phyloP scores from a whole-genome alignment of 345 rosid species.

The Eucalyptus victrix region DNA sequence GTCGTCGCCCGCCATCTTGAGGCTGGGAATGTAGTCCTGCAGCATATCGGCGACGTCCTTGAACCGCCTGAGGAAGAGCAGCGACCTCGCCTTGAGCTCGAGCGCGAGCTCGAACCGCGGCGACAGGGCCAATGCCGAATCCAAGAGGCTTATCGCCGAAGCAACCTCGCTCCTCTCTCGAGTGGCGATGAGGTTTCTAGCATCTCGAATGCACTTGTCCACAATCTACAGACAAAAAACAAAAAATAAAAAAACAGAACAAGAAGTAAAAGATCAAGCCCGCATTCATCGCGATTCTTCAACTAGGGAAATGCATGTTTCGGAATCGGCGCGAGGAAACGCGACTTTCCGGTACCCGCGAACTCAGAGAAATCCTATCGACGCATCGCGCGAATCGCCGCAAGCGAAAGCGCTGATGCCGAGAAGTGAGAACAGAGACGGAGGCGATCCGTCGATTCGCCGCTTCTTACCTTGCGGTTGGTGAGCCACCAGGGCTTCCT shows the following conservation, averaged over 20 bases:
- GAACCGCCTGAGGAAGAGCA: constrained; percentile 54
- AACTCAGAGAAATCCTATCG: neutral
- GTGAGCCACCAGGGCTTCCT: constrained; percentile 88
- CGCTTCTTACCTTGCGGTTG: constrained; percentile 48
- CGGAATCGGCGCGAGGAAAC: neutral
- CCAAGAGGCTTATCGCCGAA: constrained; percentile 59
- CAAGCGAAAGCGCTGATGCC: neutral
- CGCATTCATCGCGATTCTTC: neutral
- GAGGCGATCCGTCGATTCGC: neutral
- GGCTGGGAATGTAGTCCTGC: constrained; percentile 81
- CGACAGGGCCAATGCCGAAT: constrained; percentile 61
- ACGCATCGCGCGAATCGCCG: neutral
- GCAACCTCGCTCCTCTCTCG: constrained; percentile 50
- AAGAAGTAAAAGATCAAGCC: neutral
- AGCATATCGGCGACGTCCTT: constrained; percentile 78
- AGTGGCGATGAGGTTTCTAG: constrained; percentile 51
- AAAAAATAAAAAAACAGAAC: neutral
- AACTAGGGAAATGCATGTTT: neutral
- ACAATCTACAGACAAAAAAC: constrained; percentile 32
- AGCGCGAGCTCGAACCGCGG: constrained; percentile 71
- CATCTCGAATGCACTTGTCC: constrained; percentile 66
- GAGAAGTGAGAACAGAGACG: neutral
- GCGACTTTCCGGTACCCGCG: neutral
- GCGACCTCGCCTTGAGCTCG: constrained; percentile 72
- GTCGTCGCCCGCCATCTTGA: constrained; percentile 42